These are phyloP conservation scores for Alternaria infectoria DNA, from an alignment of 2,329 filamentous ascomycete species.

Conservation along the genomic window DNA sequence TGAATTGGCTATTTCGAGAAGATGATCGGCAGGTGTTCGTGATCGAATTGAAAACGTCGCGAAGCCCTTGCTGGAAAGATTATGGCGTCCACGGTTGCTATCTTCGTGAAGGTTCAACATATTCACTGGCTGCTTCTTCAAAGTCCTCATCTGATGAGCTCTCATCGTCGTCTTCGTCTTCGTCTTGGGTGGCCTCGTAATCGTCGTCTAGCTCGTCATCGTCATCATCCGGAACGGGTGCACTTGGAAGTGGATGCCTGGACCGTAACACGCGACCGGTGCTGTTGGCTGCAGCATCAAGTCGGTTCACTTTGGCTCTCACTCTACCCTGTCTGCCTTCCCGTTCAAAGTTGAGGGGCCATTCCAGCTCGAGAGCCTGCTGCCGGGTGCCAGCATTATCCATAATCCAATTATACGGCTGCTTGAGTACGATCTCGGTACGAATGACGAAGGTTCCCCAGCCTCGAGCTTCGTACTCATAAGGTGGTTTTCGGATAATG, in stretches of 20 bases:
- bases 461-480: conserved; percentile 49
- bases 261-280: conserved; percentile 20
- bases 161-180: conserved; percentile 18
- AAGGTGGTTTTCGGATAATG: conserved; percentile 46
- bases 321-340: conserved; percentile 51
- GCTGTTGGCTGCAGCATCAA: conserved; percentile 23
- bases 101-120: conserved; percentile 18
- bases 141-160: background rate
- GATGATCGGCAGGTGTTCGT: background rate
- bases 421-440: conserved; percentile 51
- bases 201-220: conserved; percentile 24
- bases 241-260: background rate
- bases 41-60: background rate
- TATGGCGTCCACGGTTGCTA: background rate
- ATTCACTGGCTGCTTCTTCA: conserved; percentile 19
- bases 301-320: conserved; percentile 49
- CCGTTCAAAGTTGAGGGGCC: conserved; percentile 52
- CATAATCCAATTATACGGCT: conserved; percentile 53
- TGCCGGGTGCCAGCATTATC: conserved; percentile 45
- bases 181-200: conserved; percentile 19
- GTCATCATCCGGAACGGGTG: background rate
- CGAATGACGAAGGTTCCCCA: conserved; percentile 54
- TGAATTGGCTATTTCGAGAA: background rate
- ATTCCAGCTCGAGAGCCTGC: conserved; percentile 48
- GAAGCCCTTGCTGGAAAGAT: background rate